These are phyloP conservation scores for Dothistroma pini DNA, from an alignment of 2,329 filamentous ascomycete genomes.

Conservation along the genomic window DNA sequence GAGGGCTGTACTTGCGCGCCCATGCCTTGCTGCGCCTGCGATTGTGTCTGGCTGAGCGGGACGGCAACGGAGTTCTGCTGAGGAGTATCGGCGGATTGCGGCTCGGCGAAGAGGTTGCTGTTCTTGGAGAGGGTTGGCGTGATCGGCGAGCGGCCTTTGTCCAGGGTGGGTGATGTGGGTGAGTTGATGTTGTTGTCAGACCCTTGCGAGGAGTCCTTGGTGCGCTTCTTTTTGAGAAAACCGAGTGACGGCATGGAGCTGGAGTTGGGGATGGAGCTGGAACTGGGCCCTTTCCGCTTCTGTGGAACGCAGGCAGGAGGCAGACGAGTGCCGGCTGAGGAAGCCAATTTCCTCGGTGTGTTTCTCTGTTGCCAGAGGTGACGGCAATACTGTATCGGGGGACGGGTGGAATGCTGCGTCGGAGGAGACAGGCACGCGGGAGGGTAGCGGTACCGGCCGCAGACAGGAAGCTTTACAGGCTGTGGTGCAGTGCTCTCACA, in stretches of 20 bases:
- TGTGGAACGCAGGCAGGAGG: constrained; percentile 21
- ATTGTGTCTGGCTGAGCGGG: constrained; percentile 12
- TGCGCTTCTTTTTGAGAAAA: constrained; percentile 98
- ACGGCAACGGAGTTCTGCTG: constrained; percentile 36
- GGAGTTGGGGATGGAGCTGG: constrained; percentile 6
- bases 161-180: constrained; percentile 61
- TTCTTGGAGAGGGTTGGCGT: constrained; percentile 48
- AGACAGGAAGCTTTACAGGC: neutral
- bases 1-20: constrained; percentile 65
- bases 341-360: constrained; percentile 19
- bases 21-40: constrained; percentile 19
- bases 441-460: constrained; percentile 7
- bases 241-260: constrained; percentile 84
- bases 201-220: constrained; percentile 69
- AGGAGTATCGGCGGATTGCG: constrained; percentile 29
- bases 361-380: neutral
- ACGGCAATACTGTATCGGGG: neutral
- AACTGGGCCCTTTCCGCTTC: constrained; percentile 23
- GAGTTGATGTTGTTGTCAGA: constrained; percentile 55
- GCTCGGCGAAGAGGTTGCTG: constrained; percentile 29
- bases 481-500: neutral
- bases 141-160: constrained; percentile 34
- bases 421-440: constrained; percentile 7
- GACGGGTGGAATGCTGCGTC: constrained; percentile 13
- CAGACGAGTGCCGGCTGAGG: constrained; percentile 6